These are phyloP conservation scores for Penicillium sp. DNA, from an alignment of 2,329 filamentous ascomycete genomes.

Conservation along the genomic window DNA sequence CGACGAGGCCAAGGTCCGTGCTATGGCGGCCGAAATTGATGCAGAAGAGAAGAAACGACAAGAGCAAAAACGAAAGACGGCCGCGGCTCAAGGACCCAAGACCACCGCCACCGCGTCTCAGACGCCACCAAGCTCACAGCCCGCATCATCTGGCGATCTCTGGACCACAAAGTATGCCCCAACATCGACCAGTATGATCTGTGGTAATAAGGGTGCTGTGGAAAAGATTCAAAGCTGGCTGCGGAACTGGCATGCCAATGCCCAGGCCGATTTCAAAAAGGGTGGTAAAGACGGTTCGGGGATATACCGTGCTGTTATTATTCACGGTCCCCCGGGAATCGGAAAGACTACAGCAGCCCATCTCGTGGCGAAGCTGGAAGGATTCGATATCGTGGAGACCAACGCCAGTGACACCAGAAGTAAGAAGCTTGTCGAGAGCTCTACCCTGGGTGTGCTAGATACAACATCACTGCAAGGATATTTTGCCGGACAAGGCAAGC, in stretches of 20 bases:
- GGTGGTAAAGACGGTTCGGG: slow-evolving; percentile 83
- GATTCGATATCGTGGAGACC: slow-evolving; percentile 89
- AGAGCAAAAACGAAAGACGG: slow-evolving; percentile 45
- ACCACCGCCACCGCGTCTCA: slow-evolving; percentile 46
- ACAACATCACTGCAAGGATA: slow-evolving; percentile 91
- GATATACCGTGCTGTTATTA: slow-evolving; percentile 81
- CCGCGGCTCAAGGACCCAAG: slow-evolving; percentile 39
- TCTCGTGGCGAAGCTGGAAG: slow-evolving; percentile 86
- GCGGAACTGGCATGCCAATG: slow-evolving; percentile 73
- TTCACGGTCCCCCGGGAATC: slow-evolving; percentile 92
- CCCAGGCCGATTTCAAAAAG: slow-evolving; percentile 77
- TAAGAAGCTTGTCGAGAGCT: slow-evolving; percentile 89
- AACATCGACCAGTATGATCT: slow-evolving; percentile 79
- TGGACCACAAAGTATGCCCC: slow-evolving; percentile 98
- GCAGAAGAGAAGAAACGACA: slow-evolving; percentile 66
- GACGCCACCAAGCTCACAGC: slow-evolving; percentile 42
- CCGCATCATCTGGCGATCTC: slow-evolving; percentile 57
- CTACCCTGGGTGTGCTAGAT: slow-evolving; percentile 85
- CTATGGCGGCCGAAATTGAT: slow-evolving; percentile 83
- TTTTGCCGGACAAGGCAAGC: slow-evolving; percentile 80
- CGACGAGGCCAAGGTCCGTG: slow-evolving; percentile 78
- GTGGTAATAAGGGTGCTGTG: slow-evolving; percentile 87
- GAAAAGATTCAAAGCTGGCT: slow-evolving; percentile 91
- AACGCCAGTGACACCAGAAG: slow-evolving; percentile 95
- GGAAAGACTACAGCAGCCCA: slow-evolving; percentile 98